A percentile compares a stretch with the other conserved stretches of the same genome.
These are phyloP conservation scores for Prunus mira DNA, from an alignment of 306 rosid species.

Conservation along the genomic window DNA sequence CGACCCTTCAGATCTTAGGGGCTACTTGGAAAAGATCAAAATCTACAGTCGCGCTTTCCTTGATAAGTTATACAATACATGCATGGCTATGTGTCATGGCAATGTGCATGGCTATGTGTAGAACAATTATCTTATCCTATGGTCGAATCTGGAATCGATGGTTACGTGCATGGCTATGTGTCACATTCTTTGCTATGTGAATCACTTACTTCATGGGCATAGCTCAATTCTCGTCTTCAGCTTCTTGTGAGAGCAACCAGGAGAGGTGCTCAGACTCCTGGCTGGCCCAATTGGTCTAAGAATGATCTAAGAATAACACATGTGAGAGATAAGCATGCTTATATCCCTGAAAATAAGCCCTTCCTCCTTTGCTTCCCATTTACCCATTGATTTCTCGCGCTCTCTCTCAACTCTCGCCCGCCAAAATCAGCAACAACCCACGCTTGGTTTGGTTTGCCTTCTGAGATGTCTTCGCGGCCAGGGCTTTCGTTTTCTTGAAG, in stretches of 20 bases:
- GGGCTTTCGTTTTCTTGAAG: not conserved
- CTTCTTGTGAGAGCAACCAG: no score
- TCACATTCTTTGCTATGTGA: not conserved
- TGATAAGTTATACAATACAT: no score
- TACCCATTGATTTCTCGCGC: constrained; percentile 28
- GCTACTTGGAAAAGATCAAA: no score
- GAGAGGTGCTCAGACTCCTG: no score
- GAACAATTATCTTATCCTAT: not conserved
- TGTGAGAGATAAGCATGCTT: constrained; percentile 9
- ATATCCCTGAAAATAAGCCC: constrained; percentile 42
- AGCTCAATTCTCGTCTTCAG: no score
- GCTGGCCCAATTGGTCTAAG: no score
- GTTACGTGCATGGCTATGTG: not conserved
- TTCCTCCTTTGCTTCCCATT: constrained; percentile 20
- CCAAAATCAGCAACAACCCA: not conserved
- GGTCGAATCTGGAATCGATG: not conserved
- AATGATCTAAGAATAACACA: no score
- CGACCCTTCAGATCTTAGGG: no score
- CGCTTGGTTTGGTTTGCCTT: not conserved
- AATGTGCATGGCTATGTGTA: not conserved
- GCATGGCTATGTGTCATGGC: no score
- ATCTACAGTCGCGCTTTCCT: no score
- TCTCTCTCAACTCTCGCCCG: not conserved
- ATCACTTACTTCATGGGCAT: no score
- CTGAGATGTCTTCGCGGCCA: not conserved